A percentile compares a stretch with the other conserved stretches of the same genome.
phyloP scores from a whole-genome alignment of 768 basidiomycete species.

The Hericium erinaceus region DNA sequence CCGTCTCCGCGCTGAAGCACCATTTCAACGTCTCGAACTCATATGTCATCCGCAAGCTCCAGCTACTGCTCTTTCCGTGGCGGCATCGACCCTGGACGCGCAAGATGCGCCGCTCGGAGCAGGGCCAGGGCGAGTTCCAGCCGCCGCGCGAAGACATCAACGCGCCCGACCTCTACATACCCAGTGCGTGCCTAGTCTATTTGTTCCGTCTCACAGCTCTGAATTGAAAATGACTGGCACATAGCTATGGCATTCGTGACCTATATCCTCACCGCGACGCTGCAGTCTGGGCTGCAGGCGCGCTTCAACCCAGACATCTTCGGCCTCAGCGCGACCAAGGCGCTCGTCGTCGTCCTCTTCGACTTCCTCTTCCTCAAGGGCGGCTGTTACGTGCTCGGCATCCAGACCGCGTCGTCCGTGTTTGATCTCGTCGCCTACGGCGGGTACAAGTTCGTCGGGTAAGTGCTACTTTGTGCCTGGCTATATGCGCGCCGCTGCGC shows the following conservation, averaged over 20 bases:
- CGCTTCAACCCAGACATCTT: constrained; percentile 86
- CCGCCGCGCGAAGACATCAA: constrained; percentile 92
- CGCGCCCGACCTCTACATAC: constrained; percentile 94
- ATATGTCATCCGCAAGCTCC: constrained; percentile 87
- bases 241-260: constrained; percentile 93
- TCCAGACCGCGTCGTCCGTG: constrained; percentile 61
- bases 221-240: too few species aligned
- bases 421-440: constrained; percentile 86
- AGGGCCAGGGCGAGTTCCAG: constrained; percentile 67
- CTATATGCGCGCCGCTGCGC: background rate
- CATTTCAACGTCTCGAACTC: constrained; percentile 95
- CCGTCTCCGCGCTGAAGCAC: constrained; percentile 70
- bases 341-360: constrained; percentile 73
- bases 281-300: constrained; percentile 74
- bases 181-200: constrained; percentile 37
- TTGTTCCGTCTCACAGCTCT: constrained; percentile 1
- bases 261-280: constrained; percentile 83
- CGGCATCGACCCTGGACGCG: constrained; percentile 82
- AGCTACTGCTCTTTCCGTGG: constrained; percentile 93
- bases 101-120: constrained; percentile 53
- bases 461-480: constrained; percentile 17
- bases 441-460: constrained; percentile 98
- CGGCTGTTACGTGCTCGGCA: constrained; percentile 89
- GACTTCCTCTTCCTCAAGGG: constrained; percentile 87
- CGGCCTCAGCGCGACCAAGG: constrained; percentile 77